Evolutionary conservation across 2,329 filamentous ascomycete species (phyloP), one percentile per base, ranked within the genome.

Genomic region (Alternaria atra): DNA sequence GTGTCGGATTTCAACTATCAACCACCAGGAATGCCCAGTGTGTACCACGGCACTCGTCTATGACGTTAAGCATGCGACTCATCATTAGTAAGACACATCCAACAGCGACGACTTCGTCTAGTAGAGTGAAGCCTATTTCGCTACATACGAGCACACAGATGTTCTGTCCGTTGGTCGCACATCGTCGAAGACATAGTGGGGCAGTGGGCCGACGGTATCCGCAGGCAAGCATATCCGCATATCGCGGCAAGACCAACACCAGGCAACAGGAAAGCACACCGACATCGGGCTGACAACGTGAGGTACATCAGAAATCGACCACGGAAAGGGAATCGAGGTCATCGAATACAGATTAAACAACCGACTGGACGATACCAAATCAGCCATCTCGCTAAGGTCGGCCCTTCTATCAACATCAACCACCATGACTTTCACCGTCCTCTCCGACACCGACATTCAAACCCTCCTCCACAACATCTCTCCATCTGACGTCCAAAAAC

Each of bases 401-500:
- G 20, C 51, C 39, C 20, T 43, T 32, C 5, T 10, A 1, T 8
- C 9, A 39, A 27, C n/a, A 1, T 8, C 9, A 39, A 27, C n/a
- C 44, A 54, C 3, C 25, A 54, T 65, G 58, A 44, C 58, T 2
- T 68, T 69, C 43, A 63, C 64, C 9, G 37, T 69, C 39, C 66
- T 71, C 20, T 62, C 68, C 10, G 63, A 69, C 32, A 40, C 62
- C 17, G 56, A 68, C 12, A 42, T 83, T 9, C 48, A 67, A n/a
- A 57, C 68, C 8, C 73, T 84, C 5, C 73, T 78, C 47, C 63
- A 74, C 15, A 68, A 74, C 6, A 72, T 84, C 1, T 64, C 72
- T 1, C 39, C 32, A 2, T 4, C 35, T 3, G 55, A 67, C 6
- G 54, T 63, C 5, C 32, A 56, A 2, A 39, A 52, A 3, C 35